These are phyloP conservation scores for Pseudogymnoascus sp. DNA, from an alignment of 2,329 filamentous ascomycete species.

Conservation along the genomic window DNA sequence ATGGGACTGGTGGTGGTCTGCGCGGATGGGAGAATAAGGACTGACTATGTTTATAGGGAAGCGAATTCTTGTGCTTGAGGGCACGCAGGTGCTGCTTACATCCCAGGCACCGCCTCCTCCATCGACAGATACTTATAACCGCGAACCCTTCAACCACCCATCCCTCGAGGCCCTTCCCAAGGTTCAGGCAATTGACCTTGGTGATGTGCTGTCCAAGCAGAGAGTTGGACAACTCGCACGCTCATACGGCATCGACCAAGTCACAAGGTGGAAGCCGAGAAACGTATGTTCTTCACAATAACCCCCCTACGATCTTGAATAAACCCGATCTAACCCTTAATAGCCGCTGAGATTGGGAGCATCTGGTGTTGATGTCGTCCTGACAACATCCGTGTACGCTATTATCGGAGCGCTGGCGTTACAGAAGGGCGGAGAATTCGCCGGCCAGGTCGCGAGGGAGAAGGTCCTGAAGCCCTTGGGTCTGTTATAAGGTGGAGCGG, in stretches of 20 bases:
- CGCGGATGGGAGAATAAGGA: neutral
- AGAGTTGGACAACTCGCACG: slow-evolving; percentile 61
- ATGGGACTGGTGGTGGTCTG: neutral
- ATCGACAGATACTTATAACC: slow-evolving; percentile 36
- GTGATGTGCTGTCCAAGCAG: slow-evolving; percentile 53
- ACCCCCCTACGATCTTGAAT: neutral
- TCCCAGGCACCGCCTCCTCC: slow-evolving; percentile 19
- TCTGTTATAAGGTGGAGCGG: slow-evolving; percentile 22
- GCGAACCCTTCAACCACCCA: slow-evolving; percentile 61
- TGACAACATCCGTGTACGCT: slow-evolving; percentile 72
- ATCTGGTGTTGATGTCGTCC: slow-evolving; percentile 68
- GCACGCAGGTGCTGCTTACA: slow-evolving; percentile 48
- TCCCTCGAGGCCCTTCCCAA: slow-evolving; percentile 67
- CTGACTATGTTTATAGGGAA: slow-evolving; percentile 41
- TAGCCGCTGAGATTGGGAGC: slow-evolving; percentile 58
- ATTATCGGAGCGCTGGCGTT: slow-evolving; percentile 85
- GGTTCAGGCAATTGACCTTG: slow-evolving; percentile 54
- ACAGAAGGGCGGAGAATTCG: slow-evolving; percentile 73
- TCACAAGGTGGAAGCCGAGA: slow-evolving; percentile 83
- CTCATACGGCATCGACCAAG: slow-evolving; percentile 61
- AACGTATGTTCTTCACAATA: slow-evolving; percentile 48
- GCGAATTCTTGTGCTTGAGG: slow-evolving; percentile 51
- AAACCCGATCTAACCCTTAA: neutral
- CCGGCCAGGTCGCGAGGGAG: slow-evolving; percentile 67
- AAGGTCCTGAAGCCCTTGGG: slow-evolving; percentile 36